Conservation (phyloP, 345 rosid species). For the Lumnitzera racemosa region DNA sequence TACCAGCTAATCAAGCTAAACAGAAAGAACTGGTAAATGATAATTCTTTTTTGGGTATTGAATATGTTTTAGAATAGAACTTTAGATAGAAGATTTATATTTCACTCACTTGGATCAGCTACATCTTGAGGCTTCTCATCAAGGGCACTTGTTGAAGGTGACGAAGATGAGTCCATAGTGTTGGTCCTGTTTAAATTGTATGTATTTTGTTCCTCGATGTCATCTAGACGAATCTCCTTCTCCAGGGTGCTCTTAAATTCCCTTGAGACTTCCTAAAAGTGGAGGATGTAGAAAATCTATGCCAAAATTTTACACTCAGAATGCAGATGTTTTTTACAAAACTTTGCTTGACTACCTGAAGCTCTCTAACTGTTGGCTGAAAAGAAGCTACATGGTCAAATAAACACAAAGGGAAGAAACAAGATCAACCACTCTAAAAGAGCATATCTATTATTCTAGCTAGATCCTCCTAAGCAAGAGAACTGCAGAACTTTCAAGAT, state of each 20-base stretch:
- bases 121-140: slow-evolving; percentile 27
- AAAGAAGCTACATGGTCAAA: slow-evolving; percentile 4
- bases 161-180: slow-evolving; percentile 13
- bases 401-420: neutral
- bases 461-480: no score
- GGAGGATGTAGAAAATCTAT: neutral
- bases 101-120: slow-evolving; percentile 52
- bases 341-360: slow-evolving; percentile 46
- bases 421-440: neutral
- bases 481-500: no score
- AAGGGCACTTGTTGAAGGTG: slow-evolving; percentile 27
- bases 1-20: no score
- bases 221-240: slow-evolving; percentile 82
- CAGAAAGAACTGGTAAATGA: no score
- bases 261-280: slow-evolving; percentile 80
- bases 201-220: slow-evolving; percentile 32
- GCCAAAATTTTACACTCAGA: neutral
- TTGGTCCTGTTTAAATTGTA: slow-evolving; percentile 35
- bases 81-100: neutral
- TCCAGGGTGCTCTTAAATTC: slow-evolving; percentile 95
- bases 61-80: no score
- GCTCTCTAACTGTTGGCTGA: slow-evolving; percentile 93
- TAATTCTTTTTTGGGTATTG: no score
- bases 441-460: neutral
- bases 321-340: neutral